A percentile compares a stretch with the other conserved stretches of the same genome.
Evolutionary conservation across 2,329 filamentous ascomycete species (phyloP).

Genomic region (Colletotrichum sp.): DNA sequence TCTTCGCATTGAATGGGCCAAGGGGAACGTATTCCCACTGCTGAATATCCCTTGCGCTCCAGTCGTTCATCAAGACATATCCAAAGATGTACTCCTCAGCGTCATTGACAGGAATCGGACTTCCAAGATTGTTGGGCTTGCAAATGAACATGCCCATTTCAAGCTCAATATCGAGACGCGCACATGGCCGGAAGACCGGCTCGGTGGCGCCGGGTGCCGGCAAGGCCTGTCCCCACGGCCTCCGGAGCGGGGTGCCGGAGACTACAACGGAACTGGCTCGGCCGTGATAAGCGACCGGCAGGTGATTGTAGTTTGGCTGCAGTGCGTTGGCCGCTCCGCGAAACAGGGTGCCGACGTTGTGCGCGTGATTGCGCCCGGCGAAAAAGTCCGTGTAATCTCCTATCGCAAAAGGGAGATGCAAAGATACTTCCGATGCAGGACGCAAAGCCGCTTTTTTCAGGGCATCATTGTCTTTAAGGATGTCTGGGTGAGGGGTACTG

Average conservation of each 20-base stretch:
- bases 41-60: constrained; percentile 68
- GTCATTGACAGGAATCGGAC: constrained; percentile 65
- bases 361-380: constrained; percentile 75
- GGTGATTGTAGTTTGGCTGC: constrained; percentile 75
- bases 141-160: constrained; percentile 80
- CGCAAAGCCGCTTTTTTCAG: neutral
- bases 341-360: constrained; percentile 67
- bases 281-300: constrained; percentile 78
- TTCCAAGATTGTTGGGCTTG: constrained; percentile 67
- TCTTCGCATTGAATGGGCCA: constrained; percentile 68
- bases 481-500: constrained; percentile 41
- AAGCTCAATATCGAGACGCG: constrained; percentile 75
- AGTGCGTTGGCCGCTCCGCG: constrained; percentile 72
- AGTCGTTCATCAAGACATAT: constrained; percentile 69
- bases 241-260: constrained; percentile 70
- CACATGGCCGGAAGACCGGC: constrained; percentile 63
- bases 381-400: constrained; percentile 83
- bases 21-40: constrained; percentile 65
- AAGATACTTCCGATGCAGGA: constrained; percentile 49
- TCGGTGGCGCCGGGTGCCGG: constrained; percentile 49
- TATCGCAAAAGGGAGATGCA: constrained; percentile 73
- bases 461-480: constrained; percentile 1
- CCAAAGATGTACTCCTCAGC: constrained; percentile 78
- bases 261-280: constrained; percentile 73
- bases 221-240: constrained; percentile 66